Base-by-base conservation (phyloP, 768 basidiomycete genomes). In the Tulasnella sp. region DNA sequence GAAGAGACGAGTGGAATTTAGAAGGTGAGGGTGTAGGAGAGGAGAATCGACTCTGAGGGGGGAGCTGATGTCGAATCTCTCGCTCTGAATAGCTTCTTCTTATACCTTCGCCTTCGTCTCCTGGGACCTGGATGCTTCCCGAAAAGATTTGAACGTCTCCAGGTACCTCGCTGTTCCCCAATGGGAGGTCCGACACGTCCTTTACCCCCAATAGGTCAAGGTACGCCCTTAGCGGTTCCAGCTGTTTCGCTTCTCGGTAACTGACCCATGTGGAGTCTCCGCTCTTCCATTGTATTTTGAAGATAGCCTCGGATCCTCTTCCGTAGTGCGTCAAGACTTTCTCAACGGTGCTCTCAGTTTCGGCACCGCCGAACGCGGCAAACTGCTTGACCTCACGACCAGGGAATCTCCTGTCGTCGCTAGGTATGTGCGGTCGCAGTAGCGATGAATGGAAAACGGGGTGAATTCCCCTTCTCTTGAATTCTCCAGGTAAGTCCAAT, bases 401-500 rank as follows among this genome's bases (percentile, higher is more conserved):
- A 2, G 88, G 87, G 81, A 88, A 89, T 0, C 84, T 74, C 0
- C 75, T 7, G 39, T 84, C 80, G 75, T 88, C 85, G 79, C 89
- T 0, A 44, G 42, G 42, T 44, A 44, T 14, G 42, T 44, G 42
- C 2, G 42, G 42, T 44, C 42, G 6, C 14, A 78, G 34, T 38
- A 78, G n/a, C 18, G 77, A 78, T 1, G 77, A 76, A 38, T 78
- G 77, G 34, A 78, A 78, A 19, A 74, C 71, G 6, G 77, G 77
- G 24, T 78, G 77, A 19, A 78, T 36, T 4, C 77, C 77, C 24
- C 73, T 27, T 19, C 46, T 3, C 16, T 39, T 78, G 36, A 78
- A n/a, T 27, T 78, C 77, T 3, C 14, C 34, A 9, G 77, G 71
- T 76, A 78, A 36, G 27, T 78, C 77, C 16, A 78, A 27, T 27